These are phyloP conservation scores for Leccinum subtestaceum DNA, from an alignment of 768 basidiomycete genomes.

Conservation along the genomic window DNA sequence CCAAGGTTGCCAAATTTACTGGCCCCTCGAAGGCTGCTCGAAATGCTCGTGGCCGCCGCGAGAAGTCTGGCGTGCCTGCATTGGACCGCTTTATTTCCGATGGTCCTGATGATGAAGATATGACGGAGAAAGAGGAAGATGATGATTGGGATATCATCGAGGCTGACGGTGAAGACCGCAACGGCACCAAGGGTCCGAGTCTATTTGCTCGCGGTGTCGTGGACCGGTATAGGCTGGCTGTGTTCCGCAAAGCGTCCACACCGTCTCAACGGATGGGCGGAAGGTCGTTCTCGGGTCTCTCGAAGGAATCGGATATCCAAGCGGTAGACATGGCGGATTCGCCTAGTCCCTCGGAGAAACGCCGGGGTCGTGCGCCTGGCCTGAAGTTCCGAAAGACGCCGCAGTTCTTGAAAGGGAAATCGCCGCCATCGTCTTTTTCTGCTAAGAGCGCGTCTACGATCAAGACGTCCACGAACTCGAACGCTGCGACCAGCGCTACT, in stretches of 20 bases:
- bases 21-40: conserved; percentile 22
- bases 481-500: conserved; percentile 37
- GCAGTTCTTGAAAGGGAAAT: conserved; percentile 71
- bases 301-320: conserved; percentile 49
- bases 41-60: conserved; percentile 50
- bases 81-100: conserved; percentile 71
- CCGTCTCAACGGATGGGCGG: conserved; percentile 47
- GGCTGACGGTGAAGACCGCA: conserved; percentile 77
- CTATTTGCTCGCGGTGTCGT: conserved; percentile 91
- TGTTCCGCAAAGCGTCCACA: conserved; percentile 81
- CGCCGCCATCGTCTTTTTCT: conserved; percentile 46
- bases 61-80: conserved; percentile 81
- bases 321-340: conserved; percentile 40
- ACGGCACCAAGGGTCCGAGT: conserved; percentile 75
- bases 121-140: conserved; percentile 52
- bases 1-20: conserved; percentile 22
- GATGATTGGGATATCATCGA: conserved; percentile 94
- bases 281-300: conserved; percentile 57
- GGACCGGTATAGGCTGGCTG: conserved; percentile 80
- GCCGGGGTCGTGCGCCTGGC: conserved; percentile 66
- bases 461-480: conserved; percentile 43
- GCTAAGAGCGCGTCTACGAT: conserved; percentile 28
- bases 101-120: conserved; percentile 41
- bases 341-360: conserved; percentile 47
- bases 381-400: conserved; percentile 73